phyloP scores from a whole-genome alignment of 164 flowering plant species.

The Echeveria elegans region DNA sequence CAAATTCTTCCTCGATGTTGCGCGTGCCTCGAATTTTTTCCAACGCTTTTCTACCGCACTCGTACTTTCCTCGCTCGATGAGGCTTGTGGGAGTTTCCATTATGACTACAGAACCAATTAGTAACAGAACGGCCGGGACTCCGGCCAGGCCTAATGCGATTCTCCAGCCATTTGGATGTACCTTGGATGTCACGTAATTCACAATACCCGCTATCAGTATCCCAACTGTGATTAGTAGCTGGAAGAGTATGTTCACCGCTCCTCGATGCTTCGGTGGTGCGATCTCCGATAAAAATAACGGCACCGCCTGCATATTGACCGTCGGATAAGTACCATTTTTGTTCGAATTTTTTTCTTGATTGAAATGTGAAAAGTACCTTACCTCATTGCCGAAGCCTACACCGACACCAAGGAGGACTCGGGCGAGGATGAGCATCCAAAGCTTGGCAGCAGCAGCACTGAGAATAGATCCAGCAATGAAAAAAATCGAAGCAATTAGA shows the following conservation, averaged over 20 bases:
- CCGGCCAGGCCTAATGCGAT: constrained; percentile 31
- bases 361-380: background rate
- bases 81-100: constrained; percentile 43
- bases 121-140: constrained; percentile 25
- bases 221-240: constrained; percentile 36
- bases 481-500: constrained; percentile 22
- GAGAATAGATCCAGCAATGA: constrained; percentile 17
- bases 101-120: constrained; percentile 33
- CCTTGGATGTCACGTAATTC: constrained; percentile 21
- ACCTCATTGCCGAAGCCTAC: constrained; percentile 28
- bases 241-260: constrained; percentile 41
- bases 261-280: constrained; percentile 39
- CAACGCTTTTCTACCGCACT: constrained; percentile 21
- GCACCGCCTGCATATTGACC: constrained; percentile 43
- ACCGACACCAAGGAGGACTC: constrained; percentile 22
- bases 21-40: constrained; percentile 33
- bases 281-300: constrained; percentile 46
- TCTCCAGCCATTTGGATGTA: constrained; percentile 39
- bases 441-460: constrained; percentile 11
- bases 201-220: constrained; percentile 31
- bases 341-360: background rate
- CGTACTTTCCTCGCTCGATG: constrained; percentile 21
- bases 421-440: constrained; percentile 16
- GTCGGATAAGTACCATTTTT: background rate
- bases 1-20: constrained; percentile 27